Evolutionary conservation across 805 yeast genomes (phyloP), one percentile per base, ranked within the genome.

Genomic region (Sungouiella blattae): DNA sequence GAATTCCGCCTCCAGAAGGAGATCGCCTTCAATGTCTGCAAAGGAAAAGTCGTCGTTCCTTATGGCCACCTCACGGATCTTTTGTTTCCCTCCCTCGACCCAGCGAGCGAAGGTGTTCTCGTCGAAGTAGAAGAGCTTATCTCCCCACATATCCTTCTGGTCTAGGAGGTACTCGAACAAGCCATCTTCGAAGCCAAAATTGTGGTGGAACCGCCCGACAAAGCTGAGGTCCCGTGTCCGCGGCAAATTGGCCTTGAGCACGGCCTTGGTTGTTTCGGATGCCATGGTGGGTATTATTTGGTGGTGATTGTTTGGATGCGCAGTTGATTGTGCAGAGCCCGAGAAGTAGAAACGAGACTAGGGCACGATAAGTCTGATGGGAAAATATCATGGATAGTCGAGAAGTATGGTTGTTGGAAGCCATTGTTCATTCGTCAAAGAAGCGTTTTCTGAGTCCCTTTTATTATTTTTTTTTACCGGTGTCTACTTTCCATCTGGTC

Each of bases 131-230:
- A 78, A 78, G 25, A 75, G 42, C 18, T 62, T 55, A 1, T 55
- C 55, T 23, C 75, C 77, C 77, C 83, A 80, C 4, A 57, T 58
- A 12, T 61, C 64, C 39, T 81, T 72, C 24, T 69, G 62, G 16
- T 65, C 55, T 4, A 75, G 56, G 3, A 75, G 55, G 12, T 56
- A 53, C 8, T 71, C 54, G 27, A 75, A 62, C 33, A 66, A 66
- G 1, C 53, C 53, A 24, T 64, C 67, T 44, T 77, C 70, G 18
- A 58, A 49, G 0, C 89, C 89, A 50, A 69, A 79, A 32, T 54
- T 54, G 41, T 53, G 58, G 18, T 53, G 52, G 39, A 65, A 62
- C 35, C 71, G 45, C 11, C 49, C 48, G 30, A 45, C 52, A 18
- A 43, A 46, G 27, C 48, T 45, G 30, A 47, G 40, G 31, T 47